Evolutionary conservation across 768 basidiomycete genomes (phyloP).

Genomic region (Ramaria sp.): DNA sequence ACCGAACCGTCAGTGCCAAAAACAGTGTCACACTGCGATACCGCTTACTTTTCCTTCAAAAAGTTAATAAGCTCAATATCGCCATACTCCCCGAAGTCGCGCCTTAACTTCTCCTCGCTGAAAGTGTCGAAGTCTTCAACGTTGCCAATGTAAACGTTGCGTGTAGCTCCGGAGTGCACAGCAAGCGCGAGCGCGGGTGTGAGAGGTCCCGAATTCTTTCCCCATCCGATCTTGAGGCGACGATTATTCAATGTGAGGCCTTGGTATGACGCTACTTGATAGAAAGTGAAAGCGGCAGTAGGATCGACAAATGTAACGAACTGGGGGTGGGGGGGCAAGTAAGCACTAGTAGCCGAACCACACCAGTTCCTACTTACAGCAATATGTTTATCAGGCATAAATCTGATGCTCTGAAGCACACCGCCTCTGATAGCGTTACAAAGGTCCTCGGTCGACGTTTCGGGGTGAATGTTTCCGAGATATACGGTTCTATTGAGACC

Average conservation of each 20-base stretch:
- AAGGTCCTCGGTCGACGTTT: conserved; percentile 88
- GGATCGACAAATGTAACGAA: conserved; percentile 97
- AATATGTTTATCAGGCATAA: conserved; percentile 96
- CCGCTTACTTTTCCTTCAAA: conserved; percentile 79
- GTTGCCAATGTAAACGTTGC: conserved; percentile 94
- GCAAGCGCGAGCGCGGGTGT: conserved; percentile 77
- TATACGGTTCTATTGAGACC: conserved; percentile 87
- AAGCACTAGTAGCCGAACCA: not conserved
- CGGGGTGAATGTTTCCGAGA: conserved; percentile 92
- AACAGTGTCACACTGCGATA: not conserved
- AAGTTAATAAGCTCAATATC: conserved; percentile 97
- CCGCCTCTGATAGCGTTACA: conserved; percentile 98
- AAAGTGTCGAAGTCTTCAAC: conserved; percentile 93
- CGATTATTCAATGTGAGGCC: conserved; percentile 89
- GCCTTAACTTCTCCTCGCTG: conserved; percentile 78
- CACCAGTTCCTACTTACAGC: conserved; percentile 45
- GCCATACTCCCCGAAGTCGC: conserved; percentile 92
- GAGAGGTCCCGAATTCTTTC: conserved; percentile 87
- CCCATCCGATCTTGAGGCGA: conserved; percentile 95
- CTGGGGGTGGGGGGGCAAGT: conserved; percentile 37
- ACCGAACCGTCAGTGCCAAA: not conserved
- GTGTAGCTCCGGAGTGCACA: conserved; percentile 85
- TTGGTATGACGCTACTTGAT: conserved; percentile 82
- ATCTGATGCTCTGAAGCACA: conserved; percentile 87
- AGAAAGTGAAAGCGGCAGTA: conserved; percentile 87